Evolutionary conservation across 2,329 filamentous ascomycete species (phyloP).

Genomic region (Sarocladium brachiariae): DNA sequence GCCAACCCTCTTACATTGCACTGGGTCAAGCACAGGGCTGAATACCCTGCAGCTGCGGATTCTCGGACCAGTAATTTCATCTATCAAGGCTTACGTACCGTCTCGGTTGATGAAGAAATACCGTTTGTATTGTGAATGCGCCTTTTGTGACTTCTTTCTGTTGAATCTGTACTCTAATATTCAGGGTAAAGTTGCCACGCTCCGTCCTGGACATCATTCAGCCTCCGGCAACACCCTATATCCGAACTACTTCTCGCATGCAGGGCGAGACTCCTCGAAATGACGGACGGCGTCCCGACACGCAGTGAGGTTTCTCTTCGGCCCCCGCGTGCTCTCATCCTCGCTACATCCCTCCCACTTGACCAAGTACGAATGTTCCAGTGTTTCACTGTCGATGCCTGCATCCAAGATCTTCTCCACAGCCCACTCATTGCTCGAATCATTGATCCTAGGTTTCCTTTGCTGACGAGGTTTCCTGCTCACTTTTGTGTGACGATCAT

Average conservation of each 20-base stretch:
- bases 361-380: constrained; percentile 37
- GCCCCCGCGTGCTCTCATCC: constrained; percentile 48
- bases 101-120: too few relatives aligned
- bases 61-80: too few relatives aligned
- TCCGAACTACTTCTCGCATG: not conserved
- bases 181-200: too few relatives aligned
- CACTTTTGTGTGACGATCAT: not conserved
- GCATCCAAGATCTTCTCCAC: constrained; percentile 41
- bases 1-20: too few relatives aligned
- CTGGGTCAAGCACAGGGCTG: too few relatives aligned
- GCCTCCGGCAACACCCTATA: too few relatives aligned
- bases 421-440: constrained; percentile 30
- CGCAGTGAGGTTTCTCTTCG: constrained; percentile 34
- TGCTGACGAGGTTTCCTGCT: not conserved
- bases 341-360: constrained; percentile 45
- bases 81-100: too few relatives aligned
- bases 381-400: constrained; percentile 28
- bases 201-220: too few relatives aligned
- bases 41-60: too few relatives aligned
- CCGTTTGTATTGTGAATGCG: too few relatives aligned
- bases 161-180: too few relatives aligned
- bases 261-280: constrained; percentile 24
- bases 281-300: constrained; percentile 29
- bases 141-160: too few relatives aligned
- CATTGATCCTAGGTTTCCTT: constrained; percentile 13